Percentiles rank a stretch among this genome's conserved stretches.
Evolutionary conservation across 2,329 filamentous ascomycete species (phyloP).

Genomic region (Emergomyces orientalis): DNA sequence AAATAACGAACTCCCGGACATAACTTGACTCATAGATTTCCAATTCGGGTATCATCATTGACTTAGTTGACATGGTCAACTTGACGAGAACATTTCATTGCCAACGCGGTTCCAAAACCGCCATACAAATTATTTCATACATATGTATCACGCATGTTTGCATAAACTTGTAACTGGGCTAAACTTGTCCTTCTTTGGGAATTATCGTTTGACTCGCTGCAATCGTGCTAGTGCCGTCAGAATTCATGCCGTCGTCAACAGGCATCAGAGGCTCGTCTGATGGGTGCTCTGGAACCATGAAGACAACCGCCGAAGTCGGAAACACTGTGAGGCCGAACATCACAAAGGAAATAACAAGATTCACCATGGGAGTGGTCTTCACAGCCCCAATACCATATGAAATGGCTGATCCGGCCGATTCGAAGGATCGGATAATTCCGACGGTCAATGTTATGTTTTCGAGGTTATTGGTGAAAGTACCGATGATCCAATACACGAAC

Average conservation of each 20-base stretch:
- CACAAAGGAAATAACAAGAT: conserved; percentile 41
- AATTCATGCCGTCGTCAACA: neutral
- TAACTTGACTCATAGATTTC: neutral
- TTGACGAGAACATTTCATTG: neutral
- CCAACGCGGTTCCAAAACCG: neutral
- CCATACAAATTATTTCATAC: neutral
- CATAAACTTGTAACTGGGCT: neutral
- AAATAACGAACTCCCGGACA: neutral
- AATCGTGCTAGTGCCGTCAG: neutral
- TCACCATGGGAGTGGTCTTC: conserved; percentile 40
- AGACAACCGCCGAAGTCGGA: conserved; percentile 7
- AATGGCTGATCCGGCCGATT: conserved; percentile 41
- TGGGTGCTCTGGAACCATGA: conserved; percentile 12
- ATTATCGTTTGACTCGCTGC: neutral
- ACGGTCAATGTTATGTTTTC: conserved; percentile 44
- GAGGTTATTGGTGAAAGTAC: conserved; percentile 44
- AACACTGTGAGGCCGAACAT: conserved; percentile 36
- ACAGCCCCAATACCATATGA: conserved; percentile 42
- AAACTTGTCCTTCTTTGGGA: neutral
- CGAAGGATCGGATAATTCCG: conserved; percentile 42
- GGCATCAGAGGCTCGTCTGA: neutral
- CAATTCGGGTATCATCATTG: neutral
- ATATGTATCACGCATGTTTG: neutral
- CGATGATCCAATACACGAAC: conserved; percentile 45
- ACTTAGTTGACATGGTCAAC: neutral